phyloP scores from a whole-genome alignment of 345 rosid genomes.

The Anacardium occidentale region DNA sequence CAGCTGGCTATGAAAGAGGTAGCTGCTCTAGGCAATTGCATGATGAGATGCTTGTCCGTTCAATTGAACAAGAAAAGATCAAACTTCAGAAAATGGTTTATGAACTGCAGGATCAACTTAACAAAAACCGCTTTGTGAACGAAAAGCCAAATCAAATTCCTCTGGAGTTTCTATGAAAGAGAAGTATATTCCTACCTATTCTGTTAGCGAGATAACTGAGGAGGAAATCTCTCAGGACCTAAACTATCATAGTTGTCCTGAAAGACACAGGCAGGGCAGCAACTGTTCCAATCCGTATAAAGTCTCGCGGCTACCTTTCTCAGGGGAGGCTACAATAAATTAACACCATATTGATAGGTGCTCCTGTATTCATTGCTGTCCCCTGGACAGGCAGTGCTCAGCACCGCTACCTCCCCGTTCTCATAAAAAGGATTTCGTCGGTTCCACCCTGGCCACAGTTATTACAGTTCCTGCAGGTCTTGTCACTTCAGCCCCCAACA shows the following conservation, averaged over 20 bases:
- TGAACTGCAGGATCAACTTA: conserved; percentile 60
- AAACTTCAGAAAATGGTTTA: conserved; percentile 48
- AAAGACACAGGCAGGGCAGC: conserved; percentile 27
- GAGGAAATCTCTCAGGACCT: conserved; percentile 21
- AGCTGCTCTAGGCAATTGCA: conserved; percentile 45
- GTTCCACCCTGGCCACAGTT: conserved; percentile 32
- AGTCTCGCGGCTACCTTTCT: conserved; percentile 36
- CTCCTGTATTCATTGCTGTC: conserved; percentile 33
- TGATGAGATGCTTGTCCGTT: conserved; percentile 35
- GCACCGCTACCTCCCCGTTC: conserved; percentile 36
- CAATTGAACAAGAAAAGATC: conserved; percentile 45
- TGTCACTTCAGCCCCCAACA: conserved; percentile 59
- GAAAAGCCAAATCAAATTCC: conserved; percentile 24
- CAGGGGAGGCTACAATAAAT: conserved; percentile 42
- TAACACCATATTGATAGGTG: conserved; percentile 31
- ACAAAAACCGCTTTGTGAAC: conserved; percentile 32
- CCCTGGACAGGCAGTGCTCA: conserved; percentile 35
- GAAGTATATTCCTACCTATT: conserved; percentile 21
- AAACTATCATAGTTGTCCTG: conserved; percentile 26
- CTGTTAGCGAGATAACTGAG: conserved; percentile 22
- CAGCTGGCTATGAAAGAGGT: conserved; percentile 41
- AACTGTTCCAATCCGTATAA: conserved; percentile 35
- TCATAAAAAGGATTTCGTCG: conserved; percentile 26
- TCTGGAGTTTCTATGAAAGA: conserved; percentile 33
- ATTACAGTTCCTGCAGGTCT: conserved; percentile 44